These are phyloP conservation scores for Oidiodendron maius DNA, from an alignment of 495 filamentous ascomycete species.

Conservation along the genomic window DNA sequence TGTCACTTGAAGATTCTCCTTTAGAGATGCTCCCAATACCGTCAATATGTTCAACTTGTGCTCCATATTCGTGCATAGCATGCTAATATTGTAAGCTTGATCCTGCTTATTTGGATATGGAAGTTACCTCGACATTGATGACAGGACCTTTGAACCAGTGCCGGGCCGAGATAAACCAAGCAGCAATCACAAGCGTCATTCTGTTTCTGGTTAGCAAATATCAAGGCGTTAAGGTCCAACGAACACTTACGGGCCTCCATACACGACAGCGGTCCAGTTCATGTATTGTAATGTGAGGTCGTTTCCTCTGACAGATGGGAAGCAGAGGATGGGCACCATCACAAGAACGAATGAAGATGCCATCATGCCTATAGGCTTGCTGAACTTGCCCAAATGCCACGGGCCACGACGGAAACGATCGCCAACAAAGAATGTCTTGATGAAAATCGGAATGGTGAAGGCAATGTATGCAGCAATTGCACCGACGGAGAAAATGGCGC, in stretches of 20 bases:
- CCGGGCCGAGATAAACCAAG: conserved; percentile 63
- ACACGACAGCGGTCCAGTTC: conserved; percentile 77
- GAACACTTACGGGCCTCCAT: conserved; percentile 49
- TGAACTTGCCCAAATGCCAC: conserved; percentile 65
- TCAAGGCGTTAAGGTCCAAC: conserved; percentile 11
- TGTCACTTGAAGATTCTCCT: background rate
- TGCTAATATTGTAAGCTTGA: conserved; percentile 11
- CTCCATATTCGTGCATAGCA: conserved; percentile 17
- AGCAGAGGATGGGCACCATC: conserved; percentile 71
- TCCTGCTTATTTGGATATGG: background rate
- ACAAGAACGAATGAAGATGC: conserved; percentile 59
- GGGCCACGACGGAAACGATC: conserved; percentile 64
- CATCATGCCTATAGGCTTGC: conserved; percentile 52
- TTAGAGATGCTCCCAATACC: conserved; percentile 1
- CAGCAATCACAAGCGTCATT: conserved; percentile 56
- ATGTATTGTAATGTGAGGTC: conserved; percentile 54
- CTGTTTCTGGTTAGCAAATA: conserved; percentile 22
- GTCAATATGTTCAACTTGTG: conserved; percentile 10
- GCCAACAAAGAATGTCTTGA: conserved; percentile 68
- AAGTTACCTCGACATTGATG: conserved; percentile 50
- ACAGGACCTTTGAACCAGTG: conserved; percentile 73
- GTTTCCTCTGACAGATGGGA: conserved; percentile 53
- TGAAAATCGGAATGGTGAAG: conserved; percentile 70
- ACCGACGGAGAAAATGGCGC: conserved; percentile 71
- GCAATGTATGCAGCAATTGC: conserved; percentile 70